Percentiles rank a stretch among this genome's conserved stretches.
phyloP scores from a whole-genome alignment of 75 land plant species.

The Cryptomeria japonica region DNA sequence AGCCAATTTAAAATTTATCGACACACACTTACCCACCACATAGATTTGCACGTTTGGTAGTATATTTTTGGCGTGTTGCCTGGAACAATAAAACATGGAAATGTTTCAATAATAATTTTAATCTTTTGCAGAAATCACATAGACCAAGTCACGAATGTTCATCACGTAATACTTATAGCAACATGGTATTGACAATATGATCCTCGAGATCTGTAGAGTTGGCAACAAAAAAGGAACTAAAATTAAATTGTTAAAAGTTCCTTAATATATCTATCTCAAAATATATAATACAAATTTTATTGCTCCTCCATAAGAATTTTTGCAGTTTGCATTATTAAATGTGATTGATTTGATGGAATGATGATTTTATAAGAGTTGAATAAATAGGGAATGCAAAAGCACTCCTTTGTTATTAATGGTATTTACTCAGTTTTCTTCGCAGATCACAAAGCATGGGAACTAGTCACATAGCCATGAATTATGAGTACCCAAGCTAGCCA shows the following conservation, averaged over 20 bases:
- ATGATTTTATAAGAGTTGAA: too few species aligned
- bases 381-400: too few species aligned
- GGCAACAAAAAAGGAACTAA: not conserved
- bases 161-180: constrained; percentile 37
- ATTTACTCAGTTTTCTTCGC: too few species aligned
- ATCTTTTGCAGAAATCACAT: not conserved
- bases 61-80: constrained; percentile 64
- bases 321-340: too few species aligned
- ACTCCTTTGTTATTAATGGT: too few species aligned
- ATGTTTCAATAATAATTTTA: not conserved
- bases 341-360: too few species aligned
- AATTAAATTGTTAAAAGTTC: not conserved
- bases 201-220: constrained; percentile 52
- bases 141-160: not conserved
- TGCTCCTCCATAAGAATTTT: too few species aligned
- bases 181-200: constrained; percentile 69
- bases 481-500: too few species aligned
- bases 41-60: constrained; percentile 67
- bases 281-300: not conserved
- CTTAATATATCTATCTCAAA: not conserved
- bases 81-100: constrained; percentile 21
- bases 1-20: not conserved
- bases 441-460: too few species aligned
- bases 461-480: too few species aligned
- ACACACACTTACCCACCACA: constrained; percentile 73